phyloP scores from a whole-genome alignment of 208 protist species.

The Leishmania aethiopica region DNA sequence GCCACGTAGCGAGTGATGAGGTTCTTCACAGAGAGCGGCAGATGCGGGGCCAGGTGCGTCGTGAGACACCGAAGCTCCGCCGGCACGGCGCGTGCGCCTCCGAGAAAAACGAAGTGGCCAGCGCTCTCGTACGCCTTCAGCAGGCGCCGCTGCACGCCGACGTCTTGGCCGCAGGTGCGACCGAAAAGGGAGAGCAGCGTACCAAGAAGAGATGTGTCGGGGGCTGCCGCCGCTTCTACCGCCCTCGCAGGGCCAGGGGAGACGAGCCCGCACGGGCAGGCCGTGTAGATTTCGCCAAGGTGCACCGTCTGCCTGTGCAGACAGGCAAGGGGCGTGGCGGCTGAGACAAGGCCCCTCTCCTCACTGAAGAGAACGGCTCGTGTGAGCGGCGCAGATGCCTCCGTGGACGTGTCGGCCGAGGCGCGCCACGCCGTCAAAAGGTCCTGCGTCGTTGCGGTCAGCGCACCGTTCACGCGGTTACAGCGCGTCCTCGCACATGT shows the following conservation, averaged over 20 bases:
- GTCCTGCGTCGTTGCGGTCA: slow-evolving; percentile 63
- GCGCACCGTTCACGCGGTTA: slow-evolving; percentile 49
- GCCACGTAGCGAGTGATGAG: slow-evolving; percentile 66
- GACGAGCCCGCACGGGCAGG: slow-evolving; percentile 38
- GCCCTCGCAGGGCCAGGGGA: slow-evolving; percentile 22
- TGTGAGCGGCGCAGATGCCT: not conserved
- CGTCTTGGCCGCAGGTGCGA: slow-evolving; percentile 23
- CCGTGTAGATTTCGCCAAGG: slow-evolving; percentile 7
- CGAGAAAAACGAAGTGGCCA: slow-evolving; percentile 45
- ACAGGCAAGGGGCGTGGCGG: slow-evolving; percentile 16
- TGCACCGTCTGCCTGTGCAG: slow-evolving; percentile 21
- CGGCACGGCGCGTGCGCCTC: slow-evolving; percentile 59
- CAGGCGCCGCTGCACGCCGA: slow-evolving; percentile 46
- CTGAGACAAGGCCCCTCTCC: slow-evolving; percentile 32
- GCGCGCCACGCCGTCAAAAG: slow-evolving; percentile 34
- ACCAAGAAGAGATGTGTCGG: slow-evolving; percentile 16
- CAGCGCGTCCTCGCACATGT: slow-evolving; percentile 46
- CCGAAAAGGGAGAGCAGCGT: slow-evolving; percentile 38
- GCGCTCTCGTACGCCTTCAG: slow-evolving; percentile 46
- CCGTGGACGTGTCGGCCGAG: not conserved
- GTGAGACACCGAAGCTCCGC: slow-evolving; percentile 34
- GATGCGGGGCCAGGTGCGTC: slow-evolving; percentile 25
- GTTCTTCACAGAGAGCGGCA: slow-evolving; percentile 61
- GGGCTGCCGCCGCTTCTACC: too few species aligned
- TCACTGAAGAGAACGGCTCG: slow-evolving; percentile 38